phyloP scores from a whole-genome alignment of 2,329 filamentous ascomycete genomes.

The Paraphoma chrysanthemicola region DNA sequence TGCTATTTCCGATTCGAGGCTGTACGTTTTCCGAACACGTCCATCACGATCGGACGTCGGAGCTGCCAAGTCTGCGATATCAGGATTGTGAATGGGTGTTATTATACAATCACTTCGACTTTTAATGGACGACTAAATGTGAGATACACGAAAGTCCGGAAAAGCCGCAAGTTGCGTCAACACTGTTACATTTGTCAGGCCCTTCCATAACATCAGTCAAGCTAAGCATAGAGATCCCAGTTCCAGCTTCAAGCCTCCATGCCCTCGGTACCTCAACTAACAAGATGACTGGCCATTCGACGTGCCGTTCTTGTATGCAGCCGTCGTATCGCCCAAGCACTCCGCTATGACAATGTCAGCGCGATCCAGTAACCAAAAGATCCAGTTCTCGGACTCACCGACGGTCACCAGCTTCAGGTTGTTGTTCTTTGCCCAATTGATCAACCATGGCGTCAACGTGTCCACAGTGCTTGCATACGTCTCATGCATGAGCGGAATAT shows the following conservation, averaged over 20 bases:
- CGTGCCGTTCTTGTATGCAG: conserved; percentile 4
- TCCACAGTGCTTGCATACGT: conserved; percentile 43
- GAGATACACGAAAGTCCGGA: too few species aligned
- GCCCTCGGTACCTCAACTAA: not conserved
- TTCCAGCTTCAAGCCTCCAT: not conserved
- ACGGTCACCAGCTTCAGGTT: conserved; percentile 46
- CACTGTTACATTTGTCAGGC: not conserved
- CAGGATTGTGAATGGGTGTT: not conserved
- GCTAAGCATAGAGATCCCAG: not conserved
- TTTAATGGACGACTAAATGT: not conserved
- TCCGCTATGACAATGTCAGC: conserved; percentile 1
- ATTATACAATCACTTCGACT: not conserved
- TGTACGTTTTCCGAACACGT: not conserved
- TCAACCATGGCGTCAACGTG: conserved; percentile 45
- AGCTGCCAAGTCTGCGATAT: not conserved
- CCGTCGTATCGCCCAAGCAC: conserved; percentile 4
- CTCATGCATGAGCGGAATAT: conserved; percentile 47
- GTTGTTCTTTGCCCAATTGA: conserved; percentile 47
- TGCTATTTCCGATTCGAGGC: not conserved
- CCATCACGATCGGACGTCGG: not conserved
- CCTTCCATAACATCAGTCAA: not conserved
- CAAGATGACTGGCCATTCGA: conserved; percentile 3
- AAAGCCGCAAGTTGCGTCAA: not conserved
- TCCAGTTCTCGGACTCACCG: conserved; percentile 24
- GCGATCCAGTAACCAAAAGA: too few species aligned